Base-by-base conservation (phyloP, 2,329 filamentous ascomycete species). In the Daldinia eschscholtzii region DNA sequence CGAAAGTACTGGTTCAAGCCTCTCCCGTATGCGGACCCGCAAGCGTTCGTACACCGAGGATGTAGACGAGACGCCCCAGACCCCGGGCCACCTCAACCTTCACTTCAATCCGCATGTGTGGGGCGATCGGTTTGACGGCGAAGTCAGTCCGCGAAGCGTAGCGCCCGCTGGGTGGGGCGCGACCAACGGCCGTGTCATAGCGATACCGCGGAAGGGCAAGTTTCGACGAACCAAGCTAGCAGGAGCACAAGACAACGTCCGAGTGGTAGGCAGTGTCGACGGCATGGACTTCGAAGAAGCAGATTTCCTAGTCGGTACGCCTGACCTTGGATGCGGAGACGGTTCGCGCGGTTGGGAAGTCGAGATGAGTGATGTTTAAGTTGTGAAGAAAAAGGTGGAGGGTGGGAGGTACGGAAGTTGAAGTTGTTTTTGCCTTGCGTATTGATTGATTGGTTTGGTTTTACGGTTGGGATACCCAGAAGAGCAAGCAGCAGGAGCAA, bases 241-340 rank as follows among this genome's bases (percentile, higher is more conserved):
- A 65, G 71, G 35, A 4, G 83, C 77, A 0, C 84, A 88, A 75
- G 85, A 88, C 75, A 87, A 86, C 70, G 57, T 76, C 9, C 79
- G 80, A 70, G 77, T 77, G 0, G 81, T 81, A 4, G 53, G 23
- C 4, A 53, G 41, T 26, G 26, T 35, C 26, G 67, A 55, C 35
- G 46, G 41, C 46, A 64, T 75, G 59, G 90, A 93, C 76, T 93
- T 93, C 77, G 89, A 86, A 64, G 91, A 93, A 65, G 91, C 91
- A 0, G 84, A 87, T 0, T 93, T 93, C 67, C 77, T 91, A 60
- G 87, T 88, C 63, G 82, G 78, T 1, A 69, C 60, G 37, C 58
- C 70, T 6, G 64, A 58, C 12, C 37, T 67, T 1, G 56, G 37
- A 15, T 67, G 59, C 12, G 50, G 68, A 42, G 71, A 75, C 10